Evolutionary conservation across 1,284 basidiomycete species (phyloP).

Genomic region (Meira nashicola): DNA sequence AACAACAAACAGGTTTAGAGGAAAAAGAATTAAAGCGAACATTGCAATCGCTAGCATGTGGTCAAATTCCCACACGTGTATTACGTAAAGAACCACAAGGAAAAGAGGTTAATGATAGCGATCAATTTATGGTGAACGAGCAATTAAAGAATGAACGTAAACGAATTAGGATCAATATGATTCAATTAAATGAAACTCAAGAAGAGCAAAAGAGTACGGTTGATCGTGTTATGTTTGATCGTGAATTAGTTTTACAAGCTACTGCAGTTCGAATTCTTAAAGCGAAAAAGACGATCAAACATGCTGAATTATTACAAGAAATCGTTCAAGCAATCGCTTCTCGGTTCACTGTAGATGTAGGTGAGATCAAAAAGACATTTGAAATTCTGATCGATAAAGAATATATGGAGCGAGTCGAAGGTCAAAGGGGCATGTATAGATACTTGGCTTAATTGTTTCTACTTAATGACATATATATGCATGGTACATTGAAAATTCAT

Average conservation of each 20-base stretch:
- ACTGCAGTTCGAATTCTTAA: constrained; percentile 62
- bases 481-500: too few relatives aligned
- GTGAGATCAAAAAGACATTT: constrained; percentile 51
- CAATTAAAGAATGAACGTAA: constrained; percentile 74
- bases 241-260: constrained; percentile 79
- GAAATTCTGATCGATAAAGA: constrained; percentile 48
- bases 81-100: constrained; percentile 74
- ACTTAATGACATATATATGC: too few relatives aligned
- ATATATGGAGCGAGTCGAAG: constrained; percentile 38
- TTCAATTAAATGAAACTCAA: constrained; percentile 85
- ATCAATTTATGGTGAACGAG: constrained; percentile 76
- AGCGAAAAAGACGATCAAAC: constrained; percentile 45
- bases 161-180: constrained; percentile 89
- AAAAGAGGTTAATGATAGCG: constrained; percentile 71
- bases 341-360: constrained; percentile 39
- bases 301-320: constrained; percentile 42
- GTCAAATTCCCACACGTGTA: constrained; percentile 71
- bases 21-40: constrained; percentile 68
- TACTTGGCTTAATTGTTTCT: constrained; percentile 39
- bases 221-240: constrained; percentile 75
- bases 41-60: constrained; percentile 85
- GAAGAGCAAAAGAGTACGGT: constrained; percentile 83
- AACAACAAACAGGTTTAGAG: constrained; percentile 64
- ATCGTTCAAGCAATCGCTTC: constrained; percentile 43
- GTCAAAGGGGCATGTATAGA: constrained; percentile 40